A percentile compares a stretch with the other conserved stretches of the same genome.
phyloP scores from a whole-genome alignment of 2,329 filamentous ascomycete genomes.

The Aspergillus terreus region DNA sequence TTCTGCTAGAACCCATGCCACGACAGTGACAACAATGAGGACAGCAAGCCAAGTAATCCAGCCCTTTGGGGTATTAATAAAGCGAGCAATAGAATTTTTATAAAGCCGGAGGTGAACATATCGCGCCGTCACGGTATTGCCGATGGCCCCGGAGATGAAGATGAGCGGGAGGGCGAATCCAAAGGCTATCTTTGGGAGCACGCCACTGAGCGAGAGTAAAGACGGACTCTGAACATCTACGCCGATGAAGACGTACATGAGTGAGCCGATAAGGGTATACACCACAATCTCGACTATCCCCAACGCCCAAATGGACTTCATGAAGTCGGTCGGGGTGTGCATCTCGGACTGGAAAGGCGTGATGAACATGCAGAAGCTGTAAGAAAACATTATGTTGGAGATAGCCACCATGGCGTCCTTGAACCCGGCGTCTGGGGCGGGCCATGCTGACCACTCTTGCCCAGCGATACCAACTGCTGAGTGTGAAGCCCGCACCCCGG shows the following conservation, averaged over 20 bases:
- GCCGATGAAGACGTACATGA: slow-evolving; percentile 27
- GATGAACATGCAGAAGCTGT: slow-evolving; percentile 32
- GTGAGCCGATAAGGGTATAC: slow-evolving; percentile 8
- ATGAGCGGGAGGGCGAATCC: slow-evolving; percentile 8
- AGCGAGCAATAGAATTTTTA: slow-evolving; percentile 11
- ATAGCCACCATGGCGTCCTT: slow-evolving; percentile 23
- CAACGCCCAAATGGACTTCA: slow-evolving; percentile 8
- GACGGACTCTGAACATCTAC: slow-evolving; percentile 24
- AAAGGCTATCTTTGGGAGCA: slow-evolving; percentile 6
- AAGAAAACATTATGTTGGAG: slow-evolving; percentile 30
- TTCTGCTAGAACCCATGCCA: slow-evolving; percentile 19
- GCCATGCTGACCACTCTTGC: slow-evolving; percentile 15
- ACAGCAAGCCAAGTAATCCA: slow-evolving; percentile 18
- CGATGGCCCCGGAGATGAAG: slow-evolving; percentile 19
- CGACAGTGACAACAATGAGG: slow-evolving; percentile 10
- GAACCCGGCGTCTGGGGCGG: slow-evolving; percentile 18
- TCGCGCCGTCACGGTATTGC: slow-evolving; percentile 16
- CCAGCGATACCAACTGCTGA: background rate
- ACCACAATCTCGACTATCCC: slow-evolving; percentile 7
- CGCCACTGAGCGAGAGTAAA: slow-evolving; percentile 19
- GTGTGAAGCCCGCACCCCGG: slow-evolving; percentile 16
- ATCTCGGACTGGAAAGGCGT: slow-evolving; percentile 10
- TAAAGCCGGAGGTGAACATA: slow-evolving; percentile 18
- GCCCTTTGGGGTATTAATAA: slow-evolving; percentile 16
- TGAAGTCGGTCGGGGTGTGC: slow-evolving; percentile 8